Evolutionary conservation across 1,284 basidiomycete species (phyloP).

Genomic region (Sphagnurus paluster): DNA sequence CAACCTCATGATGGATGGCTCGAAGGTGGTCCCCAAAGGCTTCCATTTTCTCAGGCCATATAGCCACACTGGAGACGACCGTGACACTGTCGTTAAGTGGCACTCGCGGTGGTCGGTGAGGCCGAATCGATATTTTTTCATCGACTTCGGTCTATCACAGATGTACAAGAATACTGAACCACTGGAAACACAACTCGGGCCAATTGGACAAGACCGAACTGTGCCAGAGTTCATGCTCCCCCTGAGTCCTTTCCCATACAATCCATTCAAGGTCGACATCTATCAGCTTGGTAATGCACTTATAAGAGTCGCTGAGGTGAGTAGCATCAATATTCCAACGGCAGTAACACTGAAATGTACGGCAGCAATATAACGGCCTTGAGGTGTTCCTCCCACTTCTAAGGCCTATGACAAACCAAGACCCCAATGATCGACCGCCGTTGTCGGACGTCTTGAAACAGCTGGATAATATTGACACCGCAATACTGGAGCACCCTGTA

Average conservation of each 20-base stretch:
- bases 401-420: neutral
- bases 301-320: neutral
- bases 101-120: neutral
- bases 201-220: neutral
- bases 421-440: slow-evolving; percentile 1
- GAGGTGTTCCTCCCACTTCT: neutral
- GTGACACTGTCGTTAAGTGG: neutral
- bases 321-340: neutral
- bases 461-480: neutral
- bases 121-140: slow-evolving; percentile 4
- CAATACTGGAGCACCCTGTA: neutral
- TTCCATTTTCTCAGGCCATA: neutral
- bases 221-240: neutral
- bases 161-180: too few species aligned
- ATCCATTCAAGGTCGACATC: slow-evolving; percentile 2
- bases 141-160: slow-evolving; percentile 3
- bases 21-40: slow-evolving; percentile 21
- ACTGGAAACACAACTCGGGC: neutral
- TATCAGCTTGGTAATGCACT: slow-evolving; percentile 2
- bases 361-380: slow-evolving; percentile 1
- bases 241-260: neutral
- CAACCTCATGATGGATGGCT: slow-evolving; percentile 24
- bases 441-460: neutral
- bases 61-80: neutral
- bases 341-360: neutral